A percentile compares a stretch with the other conserved stretches of the same genome.
These are phyloP conservation scores for Rhododendron kiyosumense DNA, from an alignment of 148 eudicot genomes.

Conservation along the genomic window DNA sequence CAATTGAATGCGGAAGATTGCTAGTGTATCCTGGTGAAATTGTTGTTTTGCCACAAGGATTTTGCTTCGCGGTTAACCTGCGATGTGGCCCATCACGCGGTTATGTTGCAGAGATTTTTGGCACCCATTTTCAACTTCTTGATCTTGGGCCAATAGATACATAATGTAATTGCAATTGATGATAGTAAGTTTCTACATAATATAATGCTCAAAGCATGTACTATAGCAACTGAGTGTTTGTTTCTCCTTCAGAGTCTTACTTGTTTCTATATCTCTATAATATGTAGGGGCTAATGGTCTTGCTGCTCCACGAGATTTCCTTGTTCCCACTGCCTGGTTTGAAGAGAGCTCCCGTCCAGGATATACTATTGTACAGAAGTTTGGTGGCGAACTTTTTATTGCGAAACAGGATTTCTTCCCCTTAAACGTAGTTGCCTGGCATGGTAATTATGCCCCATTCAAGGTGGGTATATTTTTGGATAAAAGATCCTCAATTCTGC, in stretches of 20 bases:
- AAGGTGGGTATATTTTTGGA: constrained; percentile 40
- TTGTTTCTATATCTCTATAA: not conserved
- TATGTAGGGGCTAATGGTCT: constrained; percentile 94
- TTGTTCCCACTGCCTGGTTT: constrained; percentile 82
- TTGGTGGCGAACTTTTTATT: constrained; percentile 88
- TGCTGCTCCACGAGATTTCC: constrained; percentile 86
- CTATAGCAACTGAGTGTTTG: not conserved
- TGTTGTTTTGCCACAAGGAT: constrained; percentile 85
- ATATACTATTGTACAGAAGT: constrained; percentile 79
- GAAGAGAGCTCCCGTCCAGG: constrained; percentile 55
- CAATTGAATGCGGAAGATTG: constrained; percentile 87
- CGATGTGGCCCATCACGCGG: constrained; percentile 95
- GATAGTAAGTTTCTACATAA: not conserved
- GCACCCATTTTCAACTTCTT: constrained; percentile 90
- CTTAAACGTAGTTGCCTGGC: constrained; percentile 98
- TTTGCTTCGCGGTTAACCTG: constrained; percentile 62
- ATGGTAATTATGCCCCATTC: constrained; percentile 89
- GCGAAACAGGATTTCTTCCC: constrained; percentile 96
- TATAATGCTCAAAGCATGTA: not conserved
- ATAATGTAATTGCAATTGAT: not conserved
- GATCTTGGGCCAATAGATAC: constrained; percentile 96
- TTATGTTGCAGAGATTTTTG: constrained; percentile 89
- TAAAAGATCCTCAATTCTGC: not conserved
- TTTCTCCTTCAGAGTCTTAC: not conserved
- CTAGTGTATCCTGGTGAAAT: constrained; percentile 86